Base-by-base conservation (phyloP, 192 early-diverging fungal species). In the Coemansia sp. region DNA sequence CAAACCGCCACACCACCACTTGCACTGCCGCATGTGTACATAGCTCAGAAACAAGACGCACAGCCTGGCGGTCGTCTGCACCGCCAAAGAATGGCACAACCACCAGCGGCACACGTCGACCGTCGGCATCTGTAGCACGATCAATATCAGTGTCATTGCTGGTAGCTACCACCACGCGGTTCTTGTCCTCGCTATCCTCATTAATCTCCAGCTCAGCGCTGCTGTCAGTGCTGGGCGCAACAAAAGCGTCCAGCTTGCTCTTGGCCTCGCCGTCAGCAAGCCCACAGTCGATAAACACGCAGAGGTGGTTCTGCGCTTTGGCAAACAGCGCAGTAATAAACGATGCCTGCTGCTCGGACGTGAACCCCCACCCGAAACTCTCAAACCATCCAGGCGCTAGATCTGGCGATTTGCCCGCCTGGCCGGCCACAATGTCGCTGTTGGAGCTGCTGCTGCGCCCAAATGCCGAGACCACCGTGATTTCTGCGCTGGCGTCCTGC, bases 61-160 rank as follows among this genome's bases (percentile, higher is more conserved):
- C 56, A 17, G 56, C 56, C 37, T 58, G 56, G 66, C 86, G 82
- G 74, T 94, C 92, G 62, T 95, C 94, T 2, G 66, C 52, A 1
- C 88, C 86, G 12, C 92, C 92, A 51, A 88, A 68, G 67, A 91
- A 90, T 14, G 87, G 85, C 19, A 94, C 85, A 3, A 93, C 76
- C 22, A 95, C 76, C 5, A 84, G 73, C 17, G 88, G 80, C 45
- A 83, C 81, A 21, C 67, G 78, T 29, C 77, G 73, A 37, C 75
- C 83, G 45, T 82, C 72, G 5, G 48, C 66, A 66, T 59, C 68
- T 55, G 43, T 35, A 47, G 9, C 14, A 3, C 41, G 14, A 2
- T 29, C 53, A 5, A 15, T 25, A 7, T 24, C 53, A 32, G 15
- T 5, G 11, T n/a, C 25, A 55, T 5, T 12, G 29, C 27, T 15